phyloP scores from a whole-genome alignment of 2,329 filamentous ascomycete genomes.

The Diaporthe aspalathi region DNA sequence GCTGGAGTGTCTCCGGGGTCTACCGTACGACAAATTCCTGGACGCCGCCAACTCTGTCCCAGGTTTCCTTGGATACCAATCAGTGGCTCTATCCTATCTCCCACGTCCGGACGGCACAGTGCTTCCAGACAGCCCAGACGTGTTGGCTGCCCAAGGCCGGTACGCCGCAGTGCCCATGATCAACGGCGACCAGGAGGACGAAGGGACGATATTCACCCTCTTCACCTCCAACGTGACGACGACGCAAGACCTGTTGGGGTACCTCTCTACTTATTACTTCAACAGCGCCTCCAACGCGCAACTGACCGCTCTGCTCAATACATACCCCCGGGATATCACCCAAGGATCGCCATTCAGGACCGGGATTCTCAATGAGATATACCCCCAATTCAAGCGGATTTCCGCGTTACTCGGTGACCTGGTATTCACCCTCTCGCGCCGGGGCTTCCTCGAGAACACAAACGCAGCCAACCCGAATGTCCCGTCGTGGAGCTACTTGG shows the following conservation, averaged over 20 bases:
- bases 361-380: slow-evolving; percentile 74
- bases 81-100: slow-evolving; percentile 77
- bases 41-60: slow-evolving; percentile 78
- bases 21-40: slow-evolving; percentile 70
- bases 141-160: slow-evolving; percentile 61
- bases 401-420: slow-evolving; percentile 81
- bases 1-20: slow-evolving; percentile 72
- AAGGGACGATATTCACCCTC: slow-evolving; percentile 80
- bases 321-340: slow-evolving; percentile 68
- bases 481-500: slow-evolving; percentile 79
- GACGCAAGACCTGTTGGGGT: slow-evolving; percentile 67
- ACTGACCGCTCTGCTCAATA: slow-evolving; percentile 67
- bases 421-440: slow-evolving; percentile 78
- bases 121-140: slow-evolving; percentile 72
- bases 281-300: slow-evolving; percentile 60
- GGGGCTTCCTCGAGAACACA: slow-evolving; percentile 68
- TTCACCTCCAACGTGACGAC: slow-evolving; percentile 77
- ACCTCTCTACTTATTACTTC: slow-evolving; percentile 72
- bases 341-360: slow-evolving; percentile 80
- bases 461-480: slow-evolving; percentile 64
- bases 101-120: slow-evolving; percentile 77
- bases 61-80: slow-evolving; percentile 73
- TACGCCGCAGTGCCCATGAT: slow-evolving; percentile 63
- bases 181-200: slow-evolving; percentile 82
- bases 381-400: slow-evolving; percentile 81